phyloP scores from a whole-genome alignment of 495 filamentous ascomycete genomes.

The Talaromyces liani region DNA sequence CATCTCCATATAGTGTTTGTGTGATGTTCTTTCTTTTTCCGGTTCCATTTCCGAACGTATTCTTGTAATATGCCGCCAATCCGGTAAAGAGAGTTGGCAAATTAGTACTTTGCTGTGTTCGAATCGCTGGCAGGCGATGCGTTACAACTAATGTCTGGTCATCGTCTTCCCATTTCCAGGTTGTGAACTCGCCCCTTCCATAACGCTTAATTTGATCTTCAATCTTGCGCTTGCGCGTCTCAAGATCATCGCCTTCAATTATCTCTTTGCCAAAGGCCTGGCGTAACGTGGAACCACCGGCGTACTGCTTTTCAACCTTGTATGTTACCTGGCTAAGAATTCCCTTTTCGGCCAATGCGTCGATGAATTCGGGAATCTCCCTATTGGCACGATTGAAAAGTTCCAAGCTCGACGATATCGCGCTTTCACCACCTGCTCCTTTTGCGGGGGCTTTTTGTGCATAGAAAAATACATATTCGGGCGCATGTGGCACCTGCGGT shows the following conservation, averaged over 20 bases:
- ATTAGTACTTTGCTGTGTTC: constrained; percentile 40
- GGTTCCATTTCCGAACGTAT: constrained; percentile 10
- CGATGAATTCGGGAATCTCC: constrained; percentile 42
- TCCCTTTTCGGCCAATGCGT: constrained; percentile 36
- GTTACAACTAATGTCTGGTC: constrained; percentile 25
- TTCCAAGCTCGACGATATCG: constrained; percentile 43
- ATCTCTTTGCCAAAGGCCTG: constrained; percentile 47
- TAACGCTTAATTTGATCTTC: constrained; percentile 44
- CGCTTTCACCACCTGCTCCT: constrained; percentile 38
- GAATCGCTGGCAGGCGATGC: constrained; percentile 37
- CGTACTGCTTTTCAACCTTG: constrained; percentile 34
- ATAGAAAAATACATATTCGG: constrained; percentile 48
- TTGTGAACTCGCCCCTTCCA: constrained; percentile 25
- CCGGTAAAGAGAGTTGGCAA: constrained; percentile 47
- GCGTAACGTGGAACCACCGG: constrained; percentile 40
- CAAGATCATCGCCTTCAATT: constrained; percentile 34
- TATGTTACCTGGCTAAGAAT: constrained; percentile 39
- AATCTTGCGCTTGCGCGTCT: constrained; percentile 34
- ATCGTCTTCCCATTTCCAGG: constrained; percentile 43
- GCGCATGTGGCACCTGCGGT: constrained; percentile 44
- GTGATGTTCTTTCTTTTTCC: constrained; percentile 11
- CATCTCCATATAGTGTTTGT: constrained; percentile 38
- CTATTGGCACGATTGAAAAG: constrained; percentile 39
- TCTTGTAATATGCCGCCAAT: constrained; percentile 34
- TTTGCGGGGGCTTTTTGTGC: constrained; percentile 23